These are phyloP conservation scores for Glycine latifolia DNA, from an alignment of 306 rosid genomes.

Conservation along the genomic window DNA sequence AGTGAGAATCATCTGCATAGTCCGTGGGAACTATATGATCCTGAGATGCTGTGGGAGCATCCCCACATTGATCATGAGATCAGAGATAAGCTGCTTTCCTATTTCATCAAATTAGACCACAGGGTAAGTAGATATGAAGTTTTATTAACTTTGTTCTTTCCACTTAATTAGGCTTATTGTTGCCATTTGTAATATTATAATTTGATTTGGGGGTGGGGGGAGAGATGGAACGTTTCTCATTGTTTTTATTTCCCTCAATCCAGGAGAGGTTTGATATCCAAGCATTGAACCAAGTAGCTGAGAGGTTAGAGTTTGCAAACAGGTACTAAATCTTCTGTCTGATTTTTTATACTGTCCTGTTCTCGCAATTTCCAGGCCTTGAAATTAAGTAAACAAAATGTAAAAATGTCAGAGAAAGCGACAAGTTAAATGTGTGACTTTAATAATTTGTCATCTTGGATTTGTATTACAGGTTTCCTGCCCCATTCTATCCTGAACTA, in stretches of 20 bases:
- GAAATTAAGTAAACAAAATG: neutral
- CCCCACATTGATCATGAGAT: slow-evolving; percentile 66
- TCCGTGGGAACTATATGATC: slow-evolving; percentile 88
- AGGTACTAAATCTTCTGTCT: slow-evolving; percentile 56
- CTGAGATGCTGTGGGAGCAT: slow-evolving; percentile 58
- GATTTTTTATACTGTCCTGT: neutral
- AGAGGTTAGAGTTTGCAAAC: slow-evolving; percentile 67
- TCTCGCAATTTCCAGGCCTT: no score
- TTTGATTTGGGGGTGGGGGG: no score
- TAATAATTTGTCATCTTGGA: slow-evolving; percentile 19
- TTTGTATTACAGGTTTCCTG: slow-evolving; percentile 69
- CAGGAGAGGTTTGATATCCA: slow-evolving; percentile 64
- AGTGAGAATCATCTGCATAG: slow-evolving; percentile 62
- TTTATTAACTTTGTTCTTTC: slow-evolving; percentile 9
- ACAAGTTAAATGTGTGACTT: slow-evolving; percentile 3
- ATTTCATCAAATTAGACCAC: slow-evolving; percentile 59
- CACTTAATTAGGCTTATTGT: slow-evolving; percentile 25
- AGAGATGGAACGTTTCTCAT: slow-evolving; percentile 25
- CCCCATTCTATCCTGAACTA: slow-evolving; percentile 71
- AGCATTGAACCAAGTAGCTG: slow-evolving; percentile 65
- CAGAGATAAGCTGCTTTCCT: slow-evolving; percentile 72
- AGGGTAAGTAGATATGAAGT: slow-evolving; percentile 52
- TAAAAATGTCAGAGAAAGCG: slow-evolving; percentile 3
- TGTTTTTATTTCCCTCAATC: slow-evolving; percentile 16
- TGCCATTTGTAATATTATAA: slow-evolving; percentile 53